Evolutionary conservation across 2,329 filamentous ascomycete genomes (phyloP).

Genomic region (Microdochium bolleyi): DNA sequence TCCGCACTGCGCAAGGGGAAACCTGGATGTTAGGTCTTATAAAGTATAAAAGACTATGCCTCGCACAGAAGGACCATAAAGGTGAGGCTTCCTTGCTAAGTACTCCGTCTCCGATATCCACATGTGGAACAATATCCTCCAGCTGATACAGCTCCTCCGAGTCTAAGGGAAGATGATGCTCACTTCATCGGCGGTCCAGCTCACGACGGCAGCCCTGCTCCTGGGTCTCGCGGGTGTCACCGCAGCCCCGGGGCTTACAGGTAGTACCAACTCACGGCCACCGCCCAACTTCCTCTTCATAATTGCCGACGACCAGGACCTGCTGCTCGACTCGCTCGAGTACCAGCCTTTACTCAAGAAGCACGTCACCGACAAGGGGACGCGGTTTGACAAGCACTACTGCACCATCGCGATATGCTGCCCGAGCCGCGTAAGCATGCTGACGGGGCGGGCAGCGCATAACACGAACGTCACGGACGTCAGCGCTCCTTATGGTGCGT

Average conservation of each 20-base stretch:
- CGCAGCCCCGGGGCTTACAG: background rate
- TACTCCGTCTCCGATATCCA: too few species aligned
- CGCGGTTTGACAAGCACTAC: conserved; percentile 45
- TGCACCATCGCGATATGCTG: conserved; percentile 51
- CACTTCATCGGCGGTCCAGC: too few species aligned
- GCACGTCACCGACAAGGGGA: conserved; percentile 43
- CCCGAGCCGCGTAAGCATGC: conserved; percentile 48
- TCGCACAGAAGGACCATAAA: too few species aligned
- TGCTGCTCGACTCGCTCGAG: conserved; percentile 43
- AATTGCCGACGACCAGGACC: conserved; percentile 54
- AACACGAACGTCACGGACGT: conserved; percentile 55
- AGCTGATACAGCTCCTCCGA: too few species aligned
- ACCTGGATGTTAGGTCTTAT: too few species aligned
- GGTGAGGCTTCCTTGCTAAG: too few species aligned
- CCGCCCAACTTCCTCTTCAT: conserved; percentile 50
- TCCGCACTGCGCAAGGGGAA: too few species aligned
- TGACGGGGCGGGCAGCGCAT: conserved; percentile 51
- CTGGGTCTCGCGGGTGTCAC: background rate
- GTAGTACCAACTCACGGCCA: background rate
- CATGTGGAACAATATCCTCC: too few species aligned
- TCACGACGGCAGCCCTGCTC: too few species aligned
- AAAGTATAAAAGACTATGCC: too few species aligned
- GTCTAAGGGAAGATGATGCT: too few species aligned
- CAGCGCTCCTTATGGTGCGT: conserved; percentile 36
- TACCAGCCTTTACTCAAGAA: conserved; percentile 45